Evolutionary conservation across 176 grass and related monocot genomes (phyloP).

Genomic region (Triticum aestivum): IWGSC_CS_RefSeq_v2.1 NC_057807.1:194100376-194100875

Average conservation of each 20-base stretch:
- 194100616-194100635: constrained; percentile 68
- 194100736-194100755: constrained; percentile 66
- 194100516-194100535: constrained; percentile 62
- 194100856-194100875: constrained; percentile 40
- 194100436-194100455: constrained; percentile 47
- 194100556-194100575: constrained; percentile 44
- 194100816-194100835: constrained; percentile 65
- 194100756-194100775: constrained; percentile 16
- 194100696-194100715: constrained; percentile 54
- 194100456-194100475: constrained; percentile 37
- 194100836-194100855: constrained; percentile 48
- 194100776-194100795: constrained; percentile 23
- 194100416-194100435: constrained; percentile 54
- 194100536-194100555: constrained; percentile 62
- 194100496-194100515: constrained; percentile 64
- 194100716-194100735: constrained; percentile 51
- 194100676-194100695: constrained; percentile 57
- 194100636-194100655: constrained; percentile 46
- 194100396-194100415: constrained; percentile 58
- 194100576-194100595: constrained; percentile 41
- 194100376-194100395: constrained; percentile 54
- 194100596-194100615: constrained; percentile 44
- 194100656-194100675: constrained; percentile 21
- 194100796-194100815: constrained; percentile 54
- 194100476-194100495: constrained; percentile 53